phyloP scores from a whole-genome alignment of 805 yeast genomes.

The Suhomyces sp. region DNA sequence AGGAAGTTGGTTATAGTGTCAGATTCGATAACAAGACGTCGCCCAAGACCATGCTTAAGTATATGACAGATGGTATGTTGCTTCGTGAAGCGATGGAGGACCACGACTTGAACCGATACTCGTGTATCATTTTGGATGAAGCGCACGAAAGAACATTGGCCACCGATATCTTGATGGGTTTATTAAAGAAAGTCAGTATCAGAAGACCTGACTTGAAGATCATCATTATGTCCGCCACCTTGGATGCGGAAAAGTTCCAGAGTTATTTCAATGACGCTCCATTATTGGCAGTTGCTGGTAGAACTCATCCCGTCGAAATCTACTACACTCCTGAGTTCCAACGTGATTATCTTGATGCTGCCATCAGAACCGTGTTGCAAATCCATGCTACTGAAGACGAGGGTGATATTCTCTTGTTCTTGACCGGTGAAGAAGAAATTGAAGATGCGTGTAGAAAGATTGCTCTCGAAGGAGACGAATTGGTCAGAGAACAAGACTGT shows the following conservation, averaged over 20 bases:
- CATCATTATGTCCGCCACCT: conserved; percentile 95
- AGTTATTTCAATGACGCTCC: conserved; percentile 89
- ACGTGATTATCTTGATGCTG: conserved; percentile 91
- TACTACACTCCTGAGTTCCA: conserved; percentile 97
- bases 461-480: conserved; percentile 82
- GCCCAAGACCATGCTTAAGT: conserved; percentile 77
- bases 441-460: conserved; percentile 95
- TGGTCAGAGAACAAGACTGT: conserved; percentile 82
- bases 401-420: conserved; percentile 83
- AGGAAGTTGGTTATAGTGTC: conserved; percentile 92
- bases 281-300: conserved; percentile 92
- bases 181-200: conserved; percentile 74
- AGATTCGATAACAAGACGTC: conserved; percentile 91
- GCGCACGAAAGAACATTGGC: conserved; percentile 98
- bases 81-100: conserved; percentile 97
- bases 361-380: conserved; percentile 91
- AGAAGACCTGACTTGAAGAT: conserved; percentile 88
- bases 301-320: conserved; percentile 96
- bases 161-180: conserved; percentile 95
- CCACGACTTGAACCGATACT: conserved; percentile 73
- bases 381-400: conserved; percentile 95
- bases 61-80: conserved; percentile 99
- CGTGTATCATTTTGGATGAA: conserved; percentile 92
- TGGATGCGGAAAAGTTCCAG: conserved; percentile 96
- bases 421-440: conserved; percentile 97